Conservation (phyloP, 2,329 filamentous ascomycete genomes). For the Pyrenophora tritici-repentis region DNA sequence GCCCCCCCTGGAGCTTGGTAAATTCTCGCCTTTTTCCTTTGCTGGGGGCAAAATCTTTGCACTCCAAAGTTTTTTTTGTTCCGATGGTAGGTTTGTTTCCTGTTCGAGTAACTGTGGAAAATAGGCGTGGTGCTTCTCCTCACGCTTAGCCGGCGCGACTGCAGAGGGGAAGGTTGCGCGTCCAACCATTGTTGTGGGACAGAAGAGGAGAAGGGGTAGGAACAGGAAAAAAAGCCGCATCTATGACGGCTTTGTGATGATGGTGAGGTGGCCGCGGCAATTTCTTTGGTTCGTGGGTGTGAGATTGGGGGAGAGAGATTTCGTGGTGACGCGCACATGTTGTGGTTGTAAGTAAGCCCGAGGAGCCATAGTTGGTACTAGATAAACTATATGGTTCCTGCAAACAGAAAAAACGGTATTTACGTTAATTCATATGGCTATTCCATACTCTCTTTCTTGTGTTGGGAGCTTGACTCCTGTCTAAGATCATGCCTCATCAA, state of each 20-base stretch:
- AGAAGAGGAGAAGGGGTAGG: too few relatives aligned
- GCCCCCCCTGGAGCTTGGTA: background rate
- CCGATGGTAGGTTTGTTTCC: background rate
- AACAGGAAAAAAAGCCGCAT: background rate
- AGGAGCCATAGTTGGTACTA: too few relatives aligned
- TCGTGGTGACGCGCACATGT: background rate
- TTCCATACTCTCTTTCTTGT: background rate
- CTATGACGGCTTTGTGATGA: background rate
- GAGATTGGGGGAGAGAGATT: background rate
- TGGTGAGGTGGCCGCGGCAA: background rate
- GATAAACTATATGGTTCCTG: background rate
- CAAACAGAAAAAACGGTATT: too few relatives aligned
- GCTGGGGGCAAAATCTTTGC: too few relatives aligned
- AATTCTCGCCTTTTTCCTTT: too few relatives aligned
- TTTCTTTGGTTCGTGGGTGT: too few relatives aligned
- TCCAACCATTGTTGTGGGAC: too few relatives aligned
- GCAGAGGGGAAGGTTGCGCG: background rate
- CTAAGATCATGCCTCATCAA: background rate
- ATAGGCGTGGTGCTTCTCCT: slow-evolving; percentile 7
- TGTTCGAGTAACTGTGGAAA: slow-evolving; percentile 1
- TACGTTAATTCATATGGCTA: too few relatives aligned
- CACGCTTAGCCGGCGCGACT: background rate
- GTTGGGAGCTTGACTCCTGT: background rate
- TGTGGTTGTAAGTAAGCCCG: too few relatives aligned
- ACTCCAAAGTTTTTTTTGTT: too few relatives aligned